Base-by-base conservation (phyloP, 1,284 basidiomycete genomes). In the Macrocystidia cucumis region DNA sequence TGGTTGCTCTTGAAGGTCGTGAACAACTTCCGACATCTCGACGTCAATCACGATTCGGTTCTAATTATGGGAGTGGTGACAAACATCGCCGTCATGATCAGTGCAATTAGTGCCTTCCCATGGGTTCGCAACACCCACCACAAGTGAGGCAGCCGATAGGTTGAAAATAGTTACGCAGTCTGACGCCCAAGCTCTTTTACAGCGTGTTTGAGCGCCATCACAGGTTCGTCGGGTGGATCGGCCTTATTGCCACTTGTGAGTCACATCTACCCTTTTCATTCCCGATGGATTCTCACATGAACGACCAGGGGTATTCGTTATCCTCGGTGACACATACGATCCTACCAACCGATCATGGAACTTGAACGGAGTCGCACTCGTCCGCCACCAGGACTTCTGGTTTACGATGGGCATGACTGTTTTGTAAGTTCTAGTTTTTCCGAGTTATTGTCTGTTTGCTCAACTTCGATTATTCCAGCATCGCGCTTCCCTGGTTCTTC, bases 121-220 rank as follows among this genome's bases (percentile, higher is more conserved):
- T 80, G 78, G 74, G 70, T 86, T 29, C 65, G 83, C 39, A 85
- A 84, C 48, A 74, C 70, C 2, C 77, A 84, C 47, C 82, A 86
- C 62, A 85, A 86, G 80, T 84, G 51, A 51, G 74, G 58, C 9
- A 4, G 14, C 16, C 5, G 11, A 21, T 13, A n/a, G 5, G 32
- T 17, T 1, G 11, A 13, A 8, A 18, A 5, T 13, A 20, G 14
- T 9, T 6, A 6, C 14, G 2, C 14, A 19, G 13, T 32, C 13
- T 12, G 16, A 8, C 32, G 29, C 5, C 16, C 14, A n/a, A 20
- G 2, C 9, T 3, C 22, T 12, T 8, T 9, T 4, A 2, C 14
- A 39, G 37, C 30, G 37, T 39, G 14, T 39, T 39, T 19, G 37
- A 39, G 52, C 69, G 78, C 32, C 72, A 80, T 42, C 82, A 86